Percentiles rank a stretch among this genome's conserved stretches.
Evolutionary conservation across 2,329 filamentous ascomycete species (phyloP).

Genomic region (Elsinoe australis): DNA sequence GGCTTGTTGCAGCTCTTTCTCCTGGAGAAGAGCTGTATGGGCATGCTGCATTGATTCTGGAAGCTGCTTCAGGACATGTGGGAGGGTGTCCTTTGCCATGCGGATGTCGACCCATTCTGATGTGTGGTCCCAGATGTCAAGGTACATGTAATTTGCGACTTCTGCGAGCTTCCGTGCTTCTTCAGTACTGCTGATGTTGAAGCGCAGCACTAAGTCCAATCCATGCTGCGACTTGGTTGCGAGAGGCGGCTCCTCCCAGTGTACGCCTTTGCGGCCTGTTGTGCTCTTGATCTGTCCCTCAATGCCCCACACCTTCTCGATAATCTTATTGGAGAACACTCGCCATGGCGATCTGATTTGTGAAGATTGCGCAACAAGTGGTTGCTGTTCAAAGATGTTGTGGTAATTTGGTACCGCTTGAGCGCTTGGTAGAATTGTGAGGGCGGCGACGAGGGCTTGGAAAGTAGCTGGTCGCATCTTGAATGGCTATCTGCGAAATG

Average conservation of each 20-base stretch:
- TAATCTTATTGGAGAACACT: slow-evolving; percentile 19
- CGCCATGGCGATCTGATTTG: slow-evolving; percentile 19
- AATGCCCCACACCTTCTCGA: slow-evolving; percentile 20
- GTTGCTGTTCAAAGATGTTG: slow-evolving; percentile 9
- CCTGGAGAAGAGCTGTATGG: slow-evolving; percentile 68
- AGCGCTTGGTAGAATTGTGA: slow-evolving; percentile 5
- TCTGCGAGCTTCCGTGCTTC: slow-evolving; percentile 66
- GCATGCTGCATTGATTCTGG: slow-evolving; percentile 64
- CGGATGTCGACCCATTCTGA: slow-evolving; percentile 78
- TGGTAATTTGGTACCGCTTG: slow-evolving; percentile 17
- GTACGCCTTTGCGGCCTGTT: neutral
- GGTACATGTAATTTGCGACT: slow-evolving; percentile 64
- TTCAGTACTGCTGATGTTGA: slow-evolving; percentile 62
- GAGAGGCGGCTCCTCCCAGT: slow-evolving; percentile 6
- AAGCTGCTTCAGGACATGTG: slow-evolving; percentile 69
- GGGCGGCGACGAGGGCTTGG: neutral
- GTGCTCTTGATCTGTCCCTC: slow-evolving; percentile 2
- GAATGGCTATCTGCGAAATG: slow-evolving; percentile 7
- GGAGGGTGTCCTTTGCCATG: slow-evolving; percentile 62
- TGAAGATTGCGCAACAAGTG: slow-evolving; percentile 2
- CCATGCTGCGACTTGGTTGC: slow-evolving; percentile 48
- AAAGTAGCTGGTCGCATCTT: slow-evolving; percentile 11
- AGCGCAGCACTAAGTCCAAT: slow-evolving; percentile 80
- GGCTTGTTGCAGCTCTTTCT: slow-evolving; percentile 60
- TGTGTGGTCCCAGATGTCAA: slow-evolving; percentile 87